Evolutionary conservation across 1,139 yeast species (phyloP), one percentile per base, ranked within the genome.

Genomic region (Yamadazyma songkhlaensis): DNA sequence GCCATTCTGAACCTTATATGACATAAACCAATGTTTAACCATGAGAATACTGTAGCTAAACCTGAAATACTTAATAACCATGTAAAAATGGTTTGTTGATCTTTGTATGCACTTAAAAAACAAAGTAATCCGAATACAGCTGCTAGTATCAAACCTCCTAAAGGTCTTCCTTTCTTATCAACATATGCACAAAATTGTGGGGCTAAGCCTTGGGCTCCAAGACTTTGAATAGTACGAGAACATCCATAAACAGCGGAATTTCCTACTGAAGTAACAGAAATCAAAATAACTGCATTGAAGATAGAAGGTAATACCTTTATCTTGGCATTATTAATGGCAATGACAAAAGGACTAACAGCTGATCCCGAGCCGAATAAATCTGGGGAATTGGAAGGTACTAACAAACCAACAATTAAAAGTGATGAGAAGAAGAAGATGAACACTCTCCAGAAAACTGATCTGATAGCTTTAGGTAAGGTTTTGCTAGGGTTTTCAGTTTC

Each of bases 241-340:
- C 67, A 64, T 0, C 72, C 75, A 47, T 62, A 70, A 5, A 69
- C 72, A 6, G 74, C 71, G 1, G 73, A 62, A 46, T 68, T 67
- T 6, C 74, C 75, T 25, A 68, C 71, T 11, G 75, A 65, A 29
- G 65, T 51, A 22, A 70, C 64, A 1, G 74, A 59, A 11, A 69
- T 57, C 38, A 70, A 53, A 27, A 70, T 67, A 9, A 68, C 62
- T 6, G 67, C 74, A 42, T 70, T 70, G 53, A 70, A 64, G 29
- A 69, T 64, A 2, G 73, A 63, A 3, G 74, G 74, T 34, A 74
- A 59, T 2, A 58, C 70, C 28, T 61, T 55, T 32, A 72, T 66
- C 5, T 82, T 80, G 3, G 80, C 81, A 34, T 65, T 62, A 38
- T 67, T 65, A 37, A 78, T 67, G n/a, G 82, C 81, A 48, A 77